Conservation (phyloP, 768 basidiomycete genomes). For the Rhodotorula diobovata region DNA sequence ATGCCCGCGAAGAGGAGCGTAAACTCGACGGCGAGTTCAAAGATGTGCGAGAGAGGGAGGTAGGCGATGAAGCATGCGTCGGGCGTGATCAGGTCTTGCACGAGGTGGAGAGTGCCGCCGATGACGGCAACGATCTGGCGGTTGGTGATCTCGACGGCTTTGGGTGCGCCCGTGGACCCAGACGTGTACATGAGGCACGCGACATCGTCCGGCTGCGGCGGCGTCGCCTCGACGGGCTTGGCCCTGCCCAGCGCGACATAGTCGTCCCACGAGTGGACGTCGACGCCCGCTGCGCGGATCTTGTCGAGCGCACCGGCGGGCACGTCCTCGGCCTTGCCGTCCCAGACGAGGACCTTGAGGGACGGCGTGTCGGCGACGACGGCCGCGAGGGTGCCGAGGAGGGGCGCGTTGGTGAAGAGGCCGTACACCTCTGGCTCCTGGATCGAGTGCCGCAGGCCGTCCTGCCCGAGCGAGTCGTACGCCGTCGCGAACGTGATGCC, state of each 20-base stretch:
- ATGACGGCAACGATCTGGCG: slow-evolving; percentile 71
- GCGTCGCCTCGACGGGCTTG: slow-evolving; percentile 55
- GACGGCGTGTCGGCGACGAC: slow-evolving; percentile 69
- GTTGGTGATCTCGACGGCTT: slow-evolving; percentile 86
- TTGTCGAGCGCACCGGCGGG: slow-evolving; percentile 54
- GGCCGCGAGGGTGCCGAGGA: slow-evolving; percentile 69
- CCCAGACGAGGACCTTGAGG: slow-evolving; percentile 76
- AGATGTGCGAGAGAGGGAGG: slow-evolving; percentile 64
- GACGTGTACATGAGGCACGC: slow-evolving; percentile 75
- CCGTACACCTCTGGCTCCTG: slow-evolving; percentile 77
- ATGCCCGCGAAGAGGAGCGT: slow-evolving; percentile 47
- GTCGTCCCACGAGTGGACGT: slow-evolving; percentile 63
- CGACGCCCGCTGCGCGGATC: slow-evolving; percentile 50
- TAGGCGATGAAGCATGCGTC: slow-evolving; percentile 67
- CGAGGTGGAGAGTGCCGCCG: slow-evolving; percentile 10
- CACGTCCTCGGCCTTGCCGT: slow-evolving; percentile 56
- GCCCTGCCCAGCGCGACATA: slow-evolving; percentile 62
- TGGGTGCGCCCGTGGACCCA: slow-evolving; percentile 6
- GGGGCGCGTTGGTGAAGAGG: slow-evolving; percentile 85
- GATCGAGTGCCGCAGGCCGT: slow-evolving; percentile 61
- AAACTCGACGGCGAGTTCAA: slow-evolving; percentile 92
- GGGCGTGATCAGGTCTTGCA: slow-evolving; percentile 24
- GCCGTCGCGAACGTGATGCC: slow-evolving; percentile 84
- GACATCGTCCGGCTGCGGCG: slow-evolving; percentile 55
- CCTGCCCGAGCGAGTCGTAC: slow-evolving; percentile 88